phyloP scores from a whole-genome alignment of 805 yeast species.

The Candida boleticola region DNA sequence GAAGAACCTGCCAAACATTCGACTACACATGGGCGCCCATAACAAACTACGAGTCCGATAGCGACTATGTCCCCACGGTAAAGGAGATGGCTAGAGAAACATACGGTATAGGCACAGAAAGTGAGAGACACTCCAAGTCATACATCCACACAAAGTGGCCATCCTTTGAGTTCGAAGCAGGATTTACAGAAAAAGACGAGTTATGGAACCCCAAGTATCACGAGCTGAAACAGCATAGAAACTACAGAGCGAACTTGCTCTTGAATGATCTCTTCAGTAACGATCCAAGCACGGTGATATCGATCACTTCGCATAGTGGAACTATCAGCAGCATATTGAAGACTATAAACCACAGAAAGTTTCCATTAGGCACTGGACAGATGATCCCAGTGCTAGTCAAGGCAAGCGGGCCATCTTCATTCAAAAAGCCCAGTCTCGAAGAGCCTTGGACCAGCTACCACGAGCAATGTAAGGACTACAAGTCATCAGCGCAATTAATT shows the following conservation, averaged over 20 bases:
- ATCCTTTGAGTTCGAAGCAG: conserved; percentile 22
- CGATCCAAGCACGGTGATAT: conserved; percentile 19
- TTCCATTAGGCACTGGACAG: conserved; percentile 24
- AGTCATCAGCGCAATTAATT: background rate
- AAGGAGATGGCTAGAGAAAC: conserved; percentile 31
- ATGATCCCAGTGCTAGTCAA: conserved; percentile 27
- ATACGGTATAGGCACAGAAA: conserved; percentile 31
- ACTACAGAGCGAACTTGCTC: conserved; percentile 23
- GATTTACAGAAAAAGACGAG: conserved; percentile 23
- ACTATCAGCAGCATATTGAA: conserved; percentile 24
- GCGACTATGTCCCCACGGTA: conserved; percentile 18
- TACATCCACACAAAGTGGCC: conserved; percentile 19
- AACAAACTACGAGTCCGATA: conserved; percentile 14
- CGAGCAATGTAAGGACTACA: conserved; percentile 2
- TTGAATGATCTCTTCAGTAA: conserved; percentile 25
- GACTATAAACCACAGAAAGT: conserved; percentile 22
- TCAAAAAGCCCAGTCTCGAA: conserved; percentile 4
- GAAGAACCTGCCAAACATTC: conserved; percentile 31
- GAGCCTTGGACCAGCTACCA: conserved; percentile 4
- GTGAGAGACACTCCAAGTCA: conserved; percentile 23
- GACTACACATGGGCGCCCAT: conserved; percentile 19
- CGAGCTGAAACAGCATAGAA: conserved; percentile 25
- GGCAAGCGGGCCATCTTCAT: conserved; percentile 13
- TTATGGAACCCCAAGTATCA: conserved; percentile 21
- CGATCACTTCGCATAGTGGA: conserved; percentile 30